Percentiles rank a stretch among this genome's conserved stretches.
phyloP scores from a whole-genome alignment of 2,329 filamentous ascomycete species.

The Venturia oleaginea region DNA sequence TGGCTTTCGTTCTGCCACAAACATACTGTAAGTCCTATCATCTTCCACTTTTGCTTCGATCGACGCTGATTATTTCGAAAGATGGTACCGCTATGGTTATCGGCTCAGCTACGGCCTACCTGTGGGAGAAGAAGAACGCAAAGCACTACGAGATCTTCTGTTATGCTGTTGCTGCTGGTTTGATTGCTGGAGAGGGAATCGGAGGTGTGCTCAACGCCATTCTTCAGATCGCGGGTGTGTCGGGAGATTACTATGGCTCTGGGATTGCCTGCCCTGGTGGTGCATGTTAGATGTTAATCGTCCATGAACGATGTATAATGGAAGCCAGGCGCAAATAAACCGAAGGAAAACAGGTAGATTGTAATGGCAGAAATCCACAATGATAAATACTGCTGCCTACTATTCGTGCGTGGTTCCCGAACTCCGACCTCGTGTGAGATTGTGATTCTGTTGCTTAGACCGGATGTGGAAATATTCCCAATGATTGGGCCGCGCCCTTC shows the following conservation, averaged over 20 bases:
- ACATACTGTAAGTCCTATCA: slow-evolving; percentile 20
- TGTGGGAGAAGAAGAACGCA: slow-evolving; percentile 47
- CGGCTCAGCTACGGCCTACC: slow-evolving; percentile 42
- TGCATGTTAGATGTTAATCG: background rate
- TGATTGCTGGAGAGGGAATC: slow-evolving; percentile 56
- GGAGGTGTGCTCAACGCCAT: slow-evolving; percentile 54
- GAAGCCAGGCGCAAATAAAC: too few species aligned
- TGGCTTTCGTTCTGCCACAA: slow-evolving; percentile 49
- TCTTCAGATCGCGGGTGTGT: slow-evolving; percentile 37
- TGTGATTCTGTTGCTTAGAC: background rate
- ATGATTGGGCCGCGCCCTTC: background rate
- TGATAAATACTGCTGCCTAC: too few species aligned
- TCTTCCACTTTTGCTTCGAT: background rate
- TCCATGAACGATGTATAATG: background rate
- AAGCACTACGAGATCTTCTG: slow-evolving; percentile 48
- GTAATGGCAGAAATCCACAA: background rate
- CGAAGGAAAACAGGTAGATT: background rate
- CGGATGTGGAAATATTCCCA: background rate
- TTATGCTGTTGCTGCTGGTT: slow-evolving; percentile 50
- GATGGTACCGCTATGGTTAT: slow-evolving; percentile 52
- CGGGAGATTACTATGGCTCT: slow-evolving; percentile 33
- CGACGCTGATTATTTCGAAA: slow-evolving; percentile 24
- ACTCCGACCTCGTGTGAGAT: background rate
- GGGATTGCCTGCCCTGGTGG: slow-evolving; percentile 24
- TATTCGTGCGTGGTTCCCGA: too few species aligned